phyloP scores from a whole-genome alignment of 495 filamentous ascomycete species.

The Aspergillus sclerotioniger region DNA sequence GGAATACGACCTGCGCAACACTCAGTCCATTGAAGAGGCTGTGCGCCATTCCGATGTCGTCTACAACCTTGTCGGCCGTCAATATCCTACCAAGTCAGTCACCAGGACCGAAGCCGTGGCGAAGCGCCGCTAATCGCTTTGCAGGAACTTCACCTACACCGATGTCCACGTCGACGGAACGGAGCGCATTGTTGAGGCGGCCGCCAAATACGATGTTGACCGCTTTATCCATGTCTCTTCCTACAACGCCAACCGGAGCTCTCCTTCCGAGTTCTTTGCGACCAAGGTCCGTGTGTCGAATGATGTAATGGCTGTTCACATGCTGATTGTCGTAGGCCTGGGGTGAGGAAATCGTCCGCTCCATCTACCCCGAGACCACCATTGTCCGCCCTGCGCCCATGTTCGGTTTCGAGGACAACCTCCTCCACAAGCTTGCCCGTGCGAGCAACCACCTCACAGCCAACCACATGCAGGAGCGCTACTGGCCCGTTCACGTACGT shows the following conservation, averaged over 20 bases:
- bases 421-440: conserved; percentile 81
- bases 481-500: conserved; percentile 87
- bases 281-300: conserved; percentile 65
- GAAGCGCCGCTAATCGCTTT: conserved; percentile 25
- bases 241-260: conserved; percentile 81
- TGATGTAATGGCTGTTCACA: not conserved
- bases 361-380: conserved; percentile 96
- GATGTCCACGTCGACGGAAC: conserved; percentile 93
- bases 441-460: conserved; percentile 77
- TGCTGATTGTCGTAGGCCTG: conserved; percentile 52
- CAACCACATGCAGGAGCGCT: conserved; percentile 90
- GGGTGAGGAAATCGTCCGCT: conserved; percentile 79
- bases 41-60: conserved; percentile 97
- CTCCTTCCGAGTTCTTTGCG: conserved; percentile 79
- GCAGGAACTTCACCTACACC: conserved; percentile 86
- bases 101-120: not conserved
- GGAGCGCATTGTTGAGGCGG: conserved; percentile 93
- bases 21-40: conserved; percentile 90
- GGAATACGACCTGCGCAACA: conserved; percentile 97
- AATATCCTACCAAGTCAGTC: conserved; percentile 92
- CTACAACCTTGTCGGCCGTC: conserved; percentile 90
- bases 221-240: conserved; percentile 96
- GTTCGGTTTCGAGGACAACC: conserved; percentile 91
- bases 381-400: conserved; percentile 93
- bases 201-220: conserved; percentile 97